Base-by-base conservation (phyloP, 768 basidiomycete genomes). In the Galerina marginata region DNA sequence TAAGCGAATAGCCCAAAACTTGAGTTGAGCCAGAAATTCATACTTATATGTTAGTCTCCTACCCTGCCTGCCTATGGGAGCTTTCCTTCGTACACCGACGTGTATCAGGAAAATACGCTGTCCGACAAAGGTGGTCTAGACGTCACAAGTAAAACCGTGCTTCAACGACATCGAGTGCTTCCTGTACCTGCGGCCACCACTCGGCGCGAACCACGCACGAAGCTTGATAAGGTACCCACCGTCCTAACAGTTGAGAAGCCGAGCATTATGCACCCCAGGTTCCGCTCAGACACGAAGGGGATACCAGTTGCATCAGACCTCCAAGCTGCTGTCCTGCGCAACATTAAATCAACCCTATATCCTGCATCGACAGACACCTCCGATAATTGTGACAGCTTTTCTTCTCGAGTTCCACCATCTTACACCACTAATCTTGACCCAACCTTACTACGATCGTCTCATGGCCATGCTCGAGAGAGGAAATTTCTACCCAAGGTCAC, bases 341-440 rank as follows among this genome's bases (percentile, higher is more conserved):
- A 38, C 7, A 54, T 40, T 16, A n/a, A 44, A n/a, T 12, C 15
- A 14, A 20, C 9, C 20, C 45, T 53, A 6, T 39, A 55, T 9
- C 36, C 43, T 2, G 37, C 42, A 23, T 57, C 61, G 16, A 46
- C 57, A 11, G 42, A 60, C 49, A 50, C 55, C 2, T 62, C 65
- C 15, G 69, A 67, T 16, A 68, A 69, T 45, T 62, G 63, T 25
- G 65, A 59, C 0, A 61, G 44, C 12, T 51, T 59, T 20, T 67
- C 64, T 12, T 65, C 59, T 39, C 66, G 56, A 26, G 49, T 69
- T n/a, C 71, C 65, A 47, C 67, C 66, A 9, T 67, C 71, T 26
- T 67, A 73, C 46, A 71, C 69, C 26, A 66, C 65, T 7, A 49
- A 61, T 29, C 51, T 59, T 11, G 67, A 60, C 16, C 20, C 38